phyloP scores from a whole-genome alignment of 2,329 filamentous ascomycete species.

The Colletotrichum viniferum region DNA sequence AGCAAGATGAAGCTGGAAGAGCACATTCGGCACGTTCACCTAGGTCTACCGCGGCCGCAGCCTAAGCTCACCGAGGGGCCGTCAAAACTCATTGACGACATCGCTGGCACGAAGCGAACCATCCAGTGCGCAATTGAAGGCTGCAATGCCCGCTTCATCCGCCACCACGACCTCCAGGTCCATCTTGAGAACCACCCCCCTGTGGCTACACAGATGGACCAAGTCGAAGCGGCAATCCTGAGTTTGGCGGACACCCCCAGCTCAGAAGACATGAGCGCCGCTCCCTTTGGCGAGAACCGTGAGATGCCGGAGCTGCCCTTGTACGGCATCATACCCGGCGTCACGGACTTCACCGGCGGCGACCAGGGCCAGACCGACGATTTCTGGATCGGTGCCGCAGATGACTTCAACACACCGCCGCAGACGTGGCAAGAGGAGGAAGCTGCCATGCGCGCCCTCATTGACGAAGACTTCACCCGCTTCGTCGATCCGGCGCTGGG shows the following conservation, averaged over 20 bases:
- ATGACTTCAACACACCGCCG: constrained; percentile 30
- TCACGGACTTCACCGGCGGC: not conserved
- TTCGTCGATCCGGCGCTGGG: constrained; percentile 21
- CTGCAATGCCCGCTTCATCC: constrained; percentile 52
- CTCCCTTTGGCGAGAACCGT: constrained; percentile 2
- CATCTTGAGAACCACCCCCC: constrained; percentile 44
- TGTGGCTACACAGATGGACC: not conserved
- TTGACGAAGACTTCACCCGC: constrained; percentile 21
- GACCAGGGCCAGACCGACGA: constrained; percentile 13
- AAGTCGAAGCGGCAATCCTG: constrained; percentile 19
- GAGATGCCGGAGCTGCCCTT: constrained; percentile 21
- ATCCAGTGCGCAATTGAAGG: constrained; percentile 45
- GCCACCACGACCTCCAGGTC: constrained; percentile 53
- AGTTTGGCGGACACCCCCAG: constrained; percentile 23
- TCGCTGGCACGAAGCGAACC: constrained; percentile 48
- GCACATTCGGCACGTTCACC: constrained; percentile 82
- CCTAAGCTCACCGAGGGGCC: constrained; percentile 23
- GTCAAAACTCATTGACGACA: constrained; percentile 43
- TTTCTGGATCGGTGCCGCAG: constrained; percentile 35
- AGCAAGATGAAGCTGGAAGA: constrained; percentile 82
- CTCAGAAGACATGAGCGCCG: not conserved
- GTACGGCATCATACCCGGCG: constrained; percentile 11
- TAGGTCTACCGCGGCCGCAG: constrained; percentile 59
- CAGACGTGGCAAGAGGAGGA: constrained; percentile 49
- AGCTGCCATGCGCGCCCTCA: constrained; percentile 45